These are phyloP conservation scores for Nitzschia inconspicua DNA, from an alignment of 108 stramenopile genomes.

Conservation along the genomic window DNA sequence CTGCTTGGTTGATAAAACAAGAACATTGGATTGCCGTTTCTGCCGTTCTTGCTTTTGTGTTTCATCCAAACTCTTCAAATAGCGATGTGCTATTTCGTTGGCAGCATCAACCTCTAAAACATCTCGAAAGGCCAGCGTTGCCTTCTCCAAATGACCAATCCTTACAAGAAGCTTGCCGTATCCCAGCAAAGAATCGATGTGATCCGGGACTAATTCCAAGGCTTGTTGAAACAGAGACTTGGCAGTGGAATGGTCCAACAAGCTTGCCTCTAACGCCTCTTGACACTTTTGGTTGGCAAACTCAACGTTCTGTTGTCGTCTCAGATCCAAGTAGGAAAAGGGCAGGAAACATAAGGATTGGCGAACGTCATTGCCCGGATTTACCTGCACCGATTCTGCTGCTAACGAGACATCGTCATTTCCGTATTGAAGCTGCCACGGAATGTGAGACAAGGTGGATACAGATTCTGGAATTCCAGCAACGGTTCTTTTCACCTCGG, in stretches of 20 bases:
- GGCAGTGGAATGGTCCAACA: constrained; percentile 10
- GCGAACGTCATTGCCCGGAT: not conserved
- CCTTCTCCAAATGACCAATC: not conserved
- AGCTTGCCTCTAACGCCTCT: not conserved
- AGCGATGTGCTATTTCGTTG: not conserved
- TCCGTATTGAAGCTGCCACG: too few species aligned
- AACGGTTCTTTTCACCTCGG: too few species aligned
- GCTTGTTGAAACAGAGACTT: constrained; percentile 11
- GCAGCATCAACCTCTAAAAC: constrained; percentile 15
- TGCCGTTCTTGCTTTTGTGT: not conserved
- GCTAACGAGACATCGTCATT: too few species aligned
- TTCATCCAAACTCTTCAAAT: not conserved
- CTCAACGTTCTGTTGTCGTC: constrained; percentile 27
- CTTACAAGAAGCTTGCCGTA: constrained; percentile 6
- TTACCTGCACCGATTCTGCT: not conserved
- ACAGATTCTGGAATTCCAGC: too few species aligned
- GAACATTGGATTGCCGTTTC: not conserved
- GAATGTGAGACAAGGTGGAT: constrained; percentile 3
- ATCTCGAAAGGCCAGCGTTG: not conserved
- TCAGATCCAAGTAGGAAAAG: constrained; percentile 18
- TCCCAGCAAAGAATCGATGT: constrained; percentile 14
- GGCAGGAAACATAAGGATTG: not conserved
- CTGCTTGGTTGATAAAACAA: not conserved
- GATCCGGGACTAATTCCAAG: constrained; percentile 30
- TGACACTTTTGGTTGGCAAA: constrained; percentile 18